Percentiles rank a stretch among this genome's conserved stretches.
These are phyloP conservation scores for Cinchona pubescens DNA, from an alignment of 257 asterid species.

Conservation along the genomic window DNA sequence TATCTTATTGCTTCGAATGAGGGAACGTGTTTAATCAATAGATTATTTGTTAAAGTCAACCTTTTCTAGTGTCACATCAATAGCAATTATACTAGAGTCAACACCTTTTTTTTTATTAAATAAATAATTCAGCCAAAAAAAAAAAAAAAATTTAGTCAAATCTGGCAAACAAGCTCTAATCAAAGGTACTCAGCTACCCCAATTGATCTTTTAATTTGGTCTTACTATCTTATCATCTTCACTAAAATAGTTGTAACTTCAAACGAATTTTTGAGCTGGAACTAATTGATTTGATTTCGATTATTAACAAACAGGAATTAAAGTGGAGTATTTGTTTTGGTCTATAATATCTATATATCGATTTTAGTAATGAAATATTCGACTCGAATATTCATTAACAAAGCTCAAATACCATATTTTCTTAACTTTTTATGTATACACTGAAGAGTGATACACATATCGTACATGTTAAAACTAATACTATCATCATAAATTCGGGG, in stretches of 20 bases:
- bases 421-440: too few species aligned
- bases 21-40: constrained; percentile 8
- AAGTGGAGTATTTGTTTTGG: background rate
- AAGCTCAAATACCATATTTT: too few species aligned
- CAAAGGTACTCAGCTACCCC: background rate
- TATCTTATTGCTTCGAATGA: constrained; percentile 33
- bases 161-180: background rate
- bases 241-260: background rate
- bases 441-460: too few species aligned
- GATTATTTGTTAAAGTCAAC: constrained; percentile 17
- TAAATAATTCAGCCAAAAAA: too few species aligned
- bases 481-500: too few species aligned
- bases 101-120: too few species aligned
- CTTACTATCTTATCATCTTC: background rate
- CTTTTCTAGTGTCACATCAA: constrained; percentile 12
- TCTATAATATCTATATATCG: background rate
- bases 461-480: too few species aligned
- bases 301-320: background rate
- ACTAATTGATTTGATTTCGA: background rate
- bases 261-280: background rate
- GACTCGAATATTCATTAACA: too few species aligned
- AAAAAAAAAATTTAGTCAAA: too few species aligned
- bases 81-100: background rate
- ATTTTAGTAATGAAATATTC: background rate
- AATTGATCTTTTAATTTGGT: background rate